Percentiles rank a stretch among this genome's conserved stretches.
phyloP scores from a whole-genome alignment of 306 rosid genomes.

The Lathyrus tuberosus region DNA sequence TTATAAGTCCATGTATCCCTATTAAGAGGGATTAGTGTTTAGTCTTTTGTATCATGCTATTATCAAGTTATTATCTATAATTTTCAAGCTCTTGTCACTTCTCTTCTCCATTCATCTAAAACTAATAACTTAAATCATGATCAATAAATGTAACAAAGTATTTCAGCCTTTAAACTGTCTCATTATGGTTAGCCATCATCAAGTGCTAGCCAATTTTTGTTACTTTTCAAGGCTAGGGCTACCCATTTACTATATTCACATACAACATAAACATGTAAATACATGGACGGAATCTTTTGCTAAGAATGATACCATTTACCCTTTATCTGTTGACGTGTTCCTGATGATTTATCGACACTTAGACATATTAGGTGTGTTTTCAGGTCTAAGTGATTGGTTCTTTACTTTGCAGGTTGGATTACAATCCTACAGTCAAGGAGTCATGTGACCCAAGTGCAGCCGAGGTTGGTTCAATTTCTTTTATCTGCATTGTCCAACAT shows the following conservation, averaged over 20 bases:
- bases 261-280: constrained; percentile 21
- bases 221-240: background rate
- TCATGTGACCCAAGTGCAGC: constrained; percentile 37
- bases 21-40: background rate
- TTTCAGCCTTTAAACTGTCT: background rate
- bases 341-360: constrained; percentile 16
- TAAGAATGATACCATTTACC: constrained; percentile 9
- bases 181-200: background rate
- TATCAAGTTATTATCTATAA: background rate
- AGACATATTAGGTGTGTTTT: background rate
- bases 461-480: constrained; percentile 53
- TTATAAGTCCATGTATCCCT: background rate
- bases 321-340: constrained; percentile 24
- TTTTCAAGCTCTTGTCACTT: background rate
- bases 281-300: constrained; percentile 18
- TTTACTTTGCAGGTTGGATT: constrained; percentile 58
- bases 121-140: constrained; percentile 2
- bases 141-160: background rate
- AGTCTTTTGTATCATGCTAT: background rate
- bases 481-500: constrained; percentile 3
- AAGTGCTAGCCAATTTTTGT: background rate
- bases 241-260: constrained; percentile 9
- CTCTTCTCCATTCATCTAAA: constrained; percentile 6
- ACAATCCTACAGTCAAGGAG: constrained; percentile 43
- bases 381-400: constrained; percentile 33